phyloP scores from a whole-genome alignment of 768 basidiomycete genomes.

The Neoboletus magnificus region DNA sequence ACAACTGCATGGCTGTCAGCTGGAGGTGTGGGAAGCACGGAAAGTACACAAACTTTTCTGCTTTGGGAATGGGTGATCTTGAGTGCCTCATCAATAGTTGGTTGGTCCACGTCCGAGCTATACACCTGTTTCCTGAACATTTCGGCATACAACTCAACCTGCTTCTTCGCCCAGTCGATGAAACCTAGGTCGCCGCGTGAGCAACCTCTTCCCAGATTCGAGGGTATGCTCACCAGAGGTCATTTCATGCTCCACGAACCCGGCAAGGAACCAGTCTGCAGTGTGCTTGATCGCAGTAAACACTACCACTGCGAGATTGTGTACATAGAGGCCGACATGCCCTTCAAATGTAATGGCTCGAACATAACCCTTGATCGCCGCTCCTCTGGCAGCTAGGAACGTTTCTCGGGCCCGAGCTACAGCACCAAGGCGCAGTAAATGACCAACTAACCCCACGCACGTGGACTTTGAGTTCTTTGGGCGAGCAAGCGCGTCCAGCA shows the following conservation, averaged over 20 bases:
- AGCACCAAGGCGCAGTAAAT: conserved; percentile 72
- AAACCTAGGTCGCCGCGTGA: conserved; percentile 54
- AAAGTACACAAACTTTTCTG: conserved; percentile 57
- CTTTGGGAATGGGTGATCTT: conserved; percentile 78
- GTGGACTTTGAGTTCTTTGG: conserved; percentile 74
- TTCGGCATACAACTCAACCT: conserved; percentile 78
- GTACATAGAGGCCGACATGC: conserved; percentile 79
- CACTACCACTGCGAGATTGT: conserved; percentile 81
- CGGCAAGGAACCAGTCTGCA: conserved; percentile 95
- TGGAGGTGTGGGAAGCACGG: neutral
- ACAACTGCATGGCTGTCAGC: conserved; percentile 46
- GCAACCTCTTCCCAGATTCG: neutral
- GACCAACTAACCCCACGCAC: conserved; percentile 66
- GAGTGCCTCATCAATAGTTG: conserved; percentile 74
- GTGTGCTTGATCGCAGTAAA: conserved; percentile 97
- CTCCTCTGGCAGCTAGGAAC: conserved; percentile 75
- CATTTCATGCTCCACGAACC: conserved; percentile 93
- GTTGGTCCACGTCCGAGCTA: conserved; percentile 68
- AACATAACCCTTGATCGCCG: conserved; percentile 72
- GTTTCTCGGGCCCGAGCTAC: conserved; percentile 76
- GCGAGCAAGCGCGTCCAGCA: conserved; percentile 71
- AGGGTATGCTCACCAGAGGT: conserved; percentile 68
- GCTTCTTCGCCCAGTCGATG: conserved; percentile 89
- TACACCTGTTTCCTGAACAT: conserved; percentile 92
- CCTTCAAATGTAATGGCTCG: conserved; percentile 90